A percentile compares a stretch with the other conserved stretches of the same genome.
Evolutionary conservation across 345 rosid species (phyloP).

Genomic region (Dipteronia dyeriana): DNA sequence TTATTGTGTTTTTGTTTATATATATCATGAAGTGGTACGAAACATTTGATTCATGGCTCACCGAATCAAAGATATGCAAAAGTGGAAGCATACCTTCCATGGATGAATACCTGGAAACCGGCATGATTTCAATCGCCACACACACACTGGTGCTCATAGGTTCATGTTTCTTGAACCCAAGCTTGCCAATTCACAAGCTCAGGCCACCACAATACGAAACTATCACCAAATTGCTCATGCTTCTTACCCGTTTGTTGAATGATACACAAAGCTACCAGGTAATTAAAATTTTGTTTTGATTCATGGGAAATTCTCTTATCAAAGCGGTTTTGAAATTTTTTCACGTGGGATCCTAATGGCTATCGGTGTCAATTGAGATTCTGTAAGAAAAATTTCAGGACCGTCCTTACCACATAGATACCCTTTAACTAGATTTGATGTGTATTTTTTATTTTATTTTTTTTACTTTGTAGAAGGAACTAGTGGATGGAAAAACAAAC

Average conservation of each 20-base stretch:
- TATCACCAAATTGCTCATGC: constrained; percentile 53
- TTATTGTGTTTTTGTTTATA: too few relatives aligned
- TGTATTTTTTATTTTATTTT: neutral
- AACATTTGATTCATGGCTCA: constrained; percentile 62
- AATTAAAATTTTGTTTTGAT: neutral
- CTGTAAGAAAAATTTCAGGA: too few relatives aligned
- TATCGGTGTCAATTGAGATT: too few relatives aligned
- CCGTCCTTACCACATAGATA: too few relatives aligned
- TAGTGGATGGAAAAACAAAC: constrained; percentile 51
- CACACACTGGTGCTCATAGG: constrained; percentile 50
- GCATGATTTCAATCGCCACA: constrained; percentile 47
- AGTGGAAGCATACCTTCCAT: constrained; percentile 32
- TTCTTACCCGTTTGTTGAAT: constrained; percentile 53
- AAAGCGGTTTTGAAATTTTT: too few relatives aligned
- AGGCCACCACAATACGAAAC: constrained; percentile 32
- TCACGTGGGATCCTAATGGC: too few relatives aligned
- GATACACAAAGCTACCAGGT: constrained; percentile 63
- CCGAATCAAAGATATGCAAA: constrained; percentile 61
- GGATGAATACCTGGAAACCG: constrained; percentile 50
- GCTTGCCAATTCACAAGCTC: constrained; percentile 31
- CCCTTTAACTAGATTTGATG: too few relatives aligned
- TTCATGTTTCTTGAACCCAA: constrained; percentile 36
- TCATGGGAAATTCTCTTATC: too few relatives aligned
- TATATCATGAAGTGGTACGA: constrained; percentile 52
- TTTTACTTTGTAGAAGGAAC: constrained; percentile 41